A percentile compares a stretch with the other conserved stretches of the same genome.
Evolutionary conservation across 2,329 filamentous ascomycete species (phyloP).

Genomic region (Talaromyces sp.): DNA sequence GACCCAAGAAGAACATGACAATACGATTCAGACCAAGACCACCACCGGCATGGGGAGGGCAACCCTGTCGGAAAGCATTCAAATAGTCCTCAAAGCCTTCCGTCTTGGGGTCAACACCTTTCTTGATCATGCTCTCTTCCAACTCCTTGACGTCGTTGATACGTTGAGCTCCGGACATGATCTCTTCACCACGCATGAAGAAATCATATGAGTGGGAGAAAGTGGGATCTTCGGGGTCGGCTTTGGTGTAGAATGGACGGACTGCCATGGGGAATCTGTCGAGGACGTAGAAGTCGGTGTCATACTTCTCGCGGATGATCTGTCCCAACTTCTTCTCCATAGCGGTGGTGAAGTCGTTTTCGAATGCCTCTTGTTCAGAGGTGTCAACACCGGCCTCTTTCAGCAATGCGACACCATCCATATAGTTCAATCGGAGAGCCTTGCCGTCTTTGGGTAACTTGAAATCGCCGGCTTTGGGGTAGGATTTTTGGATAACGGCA

Average conservation of each 20-base stretch:
- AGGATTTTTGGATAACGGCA: constrained; percentile 48
- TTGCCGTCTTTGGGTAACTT: constrained; percentile 51
- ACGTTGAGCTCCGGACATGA: constrained; percentile 66
- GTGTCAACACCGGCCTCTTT: constrained; percentile 53
- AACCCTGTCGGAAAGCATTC: constrained; percentile 63
- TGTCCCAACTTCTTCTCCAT: constrained; percentile 72
- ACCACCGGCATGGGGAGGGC: constrained; percentile 64
- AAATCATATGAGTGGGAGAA: constrained; percentile 70
- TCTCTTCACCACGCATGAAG: constrained; percentile 70
- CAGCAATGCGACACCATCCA: constrained; percentile 49
- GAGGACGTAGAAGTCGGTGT: constrained; percentile 93
- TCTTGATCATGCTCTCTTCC: constrained; percentile 57
- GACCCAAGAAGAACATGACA: constrained; percentile 64
- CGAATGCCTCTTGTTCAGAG: constrained; percentile 49
- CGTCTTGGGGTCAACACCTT: constrained; percentile 59
- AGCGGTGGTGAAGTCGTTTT: constrained; percentile 49
- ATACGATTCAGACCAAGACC: constrained; percentile 66
- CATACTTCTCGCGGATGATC: constrained; percentile 82
- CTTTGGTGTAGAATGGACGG: constrained; percentile 89
- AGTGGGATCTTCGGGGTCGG: constrained; percentile 64
- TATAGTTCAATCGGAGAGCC: constrained; percentile 50
- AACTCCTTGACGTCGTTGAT: constrained; percentile 62
- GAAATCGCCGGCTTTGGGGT: constrained; percentile 53
- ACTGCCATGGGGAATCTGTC: constrained; percentile 92
- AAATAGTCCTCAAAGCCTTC: constrained; percentile 65